These are phyloP conservation scores for Monosporozyma aquatica DNA, from an alignment of 805 yeast species.

Conservation along the genomic window DNA sequence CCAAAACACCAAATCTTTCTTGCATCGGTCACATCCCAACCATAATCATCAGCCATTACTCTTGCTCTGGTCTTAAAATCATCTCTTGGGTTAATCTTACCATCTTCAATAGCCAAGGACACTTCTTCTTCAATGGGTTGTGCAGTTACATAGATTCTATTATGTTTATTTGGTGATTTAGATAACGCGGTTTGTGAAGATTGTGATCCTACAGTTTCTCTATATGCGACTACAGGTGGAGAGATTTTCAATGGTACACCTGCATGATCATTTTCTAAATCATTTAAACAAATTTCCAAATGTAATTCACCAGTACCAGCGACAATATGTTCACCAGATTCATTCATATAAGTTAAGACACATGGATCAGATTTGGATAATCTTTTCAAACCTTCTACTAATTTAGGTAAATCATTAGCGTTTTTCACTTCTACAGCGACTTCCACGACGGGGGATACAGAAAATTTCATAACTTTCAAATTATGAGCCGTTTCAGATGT, in stretches of 20 bases:
- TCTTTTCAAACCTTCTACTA: slow-evolving; percentile 99
- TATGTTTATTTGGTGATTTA: slow-evolving; percentile 99
- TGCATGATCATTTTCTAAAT: slow-evolving; percentile 97
- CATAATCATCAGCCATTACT: slow-evolving; percentile 95
- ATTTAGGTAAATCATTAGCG: slow-evolving; percentile 98
- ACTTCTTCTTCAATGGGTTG: slow-evolving; percentile 92
- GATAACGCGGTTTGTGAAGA: slow-evolving; percentile 94
- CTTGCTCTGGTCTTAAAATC: slow-evolving; percentile 99
- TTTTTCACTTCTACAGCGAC: slow-evolving; percentile 99
- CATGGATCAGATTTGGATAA: slow-evolving; percentile 99
- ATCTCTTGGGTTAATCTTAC: slow-evolving; percentile 88
- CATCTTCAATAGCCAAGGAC: slow-evolving; percentile 81
- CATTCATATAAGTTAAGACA: slow-evolving; percentile 77
- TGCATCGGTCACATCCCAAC: slow-evolving; percentile 99
- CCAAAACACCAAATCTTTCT: slow-evolving; percentile 99
- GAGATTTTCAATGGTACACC: slow-evolving; percentile 97
- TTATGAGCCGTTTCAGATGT: slow-evolving; percentile 95
- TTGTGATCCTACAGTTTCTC: slow-evolving; percentile 93
- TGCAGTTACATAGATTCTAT: slow-evolving; percentile 98
- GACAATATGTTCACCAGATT: slow-evolving; percentile 98
- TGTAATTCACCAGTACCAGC: slow-evolving; percentile 99
- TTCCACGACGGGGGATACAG: slow-evolving; percentile 98
- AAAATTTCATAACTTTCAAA: slow-evolving; percentile 99
- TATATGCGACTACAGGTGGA: slow-evolving; percentile 96
- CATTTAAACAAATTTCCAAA: slow-evolving; percentile 93